These are phyloP conservation scores for Cydonia oblonga DNA, from an alignment of 331 rosid species.

Conservation along the genomic window DNA sequence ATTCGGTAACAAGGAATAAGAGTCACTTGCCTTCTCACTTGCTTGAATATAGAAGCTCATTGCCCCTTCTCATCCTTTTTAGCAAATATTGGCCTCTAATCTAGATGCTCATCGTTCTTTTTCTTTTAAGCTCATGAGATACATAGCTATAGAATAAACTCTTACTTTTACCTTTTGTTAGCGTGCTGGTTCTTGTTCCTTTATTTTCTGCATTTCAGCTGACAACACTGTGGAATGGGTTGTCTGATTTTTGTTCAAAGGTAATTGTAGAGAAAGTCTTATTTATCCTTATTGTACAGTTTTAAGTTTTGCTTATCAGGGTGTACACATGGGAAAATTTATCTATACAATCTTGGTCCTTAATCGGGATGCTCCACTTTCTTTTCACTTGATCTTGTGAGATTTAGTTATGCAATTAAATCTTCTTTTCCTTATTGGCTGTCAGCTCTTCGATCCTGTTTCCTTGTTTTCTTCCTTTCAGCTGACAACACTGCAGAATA, in stretches of 20 bases:
- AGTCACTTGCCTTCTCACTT: constrained; percentile 41
- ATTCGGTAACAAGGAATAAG: constrained; percentile 88
- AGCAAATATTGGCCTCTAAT: constrained; percentile 42
- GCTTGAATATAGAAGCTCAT: constrained; percentile 50
- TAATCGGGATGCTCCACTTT: constrained; percentile 35
- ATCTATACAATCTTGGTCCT: constrained; percentile 25
- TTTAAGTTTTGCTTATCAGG: constrained; percentile 31
- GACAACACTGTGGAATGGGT: constrained; percentile 41
- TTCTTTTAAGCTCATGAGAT: constrained; percentile 35
- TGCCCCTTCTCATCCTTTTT: constrained; percentile 21
- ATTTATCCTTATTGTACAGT: constrained; percentile 50
- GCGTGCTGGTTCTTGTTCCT: constrained; percentile 30
- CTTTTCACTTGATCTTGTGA: constrained; percentile 31
- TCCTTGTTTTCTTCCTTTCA: constrained; percentile 31
- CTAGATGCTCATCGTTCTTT: constrained; percentile 37
- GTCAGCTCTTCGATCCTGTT: constrained; percentile 34
- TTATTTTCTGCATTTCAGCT: constrained; percentile 38
- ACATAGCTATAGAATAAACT: constrained; percentile 58
- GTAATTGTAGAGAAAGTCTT: constrained; percentile 49
- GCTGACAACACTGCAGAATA: constrained; percentile 42
- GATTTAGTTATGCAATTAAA: constrained; percentile 53
- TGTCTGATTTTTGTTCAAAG: constrained; percentile 58
- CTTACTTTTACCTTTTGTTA: constrained; percentile 39
- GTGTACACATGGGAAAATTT: not conserved
- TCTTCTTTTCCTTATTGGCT: constrained; percentile 35